Conservation (phyloP, 2,329 filamentous ascomycete genomes). For the Proliferodiscus dingleyae region DNA sequence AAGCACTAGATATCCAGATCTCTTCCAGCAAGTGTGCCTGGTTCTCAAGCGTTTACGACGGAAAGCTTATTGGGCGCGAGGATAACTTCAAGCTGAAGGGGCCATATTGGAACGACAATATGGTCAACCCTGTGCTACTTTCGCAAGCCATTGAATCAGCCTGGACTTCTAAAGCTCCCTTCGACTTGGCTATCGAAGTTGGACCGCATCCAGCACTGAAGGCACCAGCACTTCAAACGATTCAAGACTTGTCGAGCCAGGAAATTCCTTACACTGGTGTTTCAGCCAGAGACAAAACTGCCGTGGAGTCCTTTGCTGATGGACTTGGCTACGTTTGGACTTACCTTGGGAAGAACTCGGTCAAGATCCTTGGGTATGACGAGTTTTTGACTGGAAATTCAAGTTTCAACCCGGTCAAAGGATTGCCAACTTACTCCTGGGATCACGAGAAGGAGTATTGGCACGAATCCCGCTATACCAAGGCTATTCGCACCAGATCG, state of each 20-base stretch:
- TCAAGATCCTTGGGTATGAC: not conserved
- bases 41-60: constrained; percentile 27
- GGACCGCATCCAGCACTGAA: constrained; percentile 7
- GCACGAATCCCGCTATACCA: constrained; percentile 38
- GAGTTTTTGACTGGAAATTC: not conserved
- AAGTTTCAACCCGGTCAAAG: constrained; percentile 19
- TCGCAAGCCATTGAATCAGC: not conserved
- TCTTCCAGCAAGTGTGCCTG: constrained; percentile 18
- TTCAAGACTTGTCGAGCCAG: not conserved
- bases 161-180: not conserved
- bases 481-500: constrained; percentile 39
- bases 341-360: not conserved
- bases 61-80: no score
- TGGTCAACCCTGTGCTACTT: constrained; percentile 41
- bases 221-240: not conserved
- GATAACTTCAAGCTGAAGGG: constrained; percentile 17
- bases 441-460: constrained; percentile 47
- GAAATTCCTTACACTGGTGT: not conserved
- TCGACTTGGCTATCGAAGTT: constrained; percentile 5
- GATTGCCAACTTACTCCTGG: constrained; percentile 47
- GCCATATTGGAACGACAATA: constrained; percentile 41
- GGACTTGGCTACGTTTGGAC: not conserved
- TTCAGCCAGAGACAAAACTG: constrained; percentile 2
- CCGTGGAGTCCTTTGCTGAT: not conserved
- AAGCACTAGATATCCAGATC: constrained; percentile 1